Percentiles rank a stretch among this genome's conserved stretches.
Conservation (phyloP, 306 rosid genomes). For the Luffa aegyptiaca region DNA sequence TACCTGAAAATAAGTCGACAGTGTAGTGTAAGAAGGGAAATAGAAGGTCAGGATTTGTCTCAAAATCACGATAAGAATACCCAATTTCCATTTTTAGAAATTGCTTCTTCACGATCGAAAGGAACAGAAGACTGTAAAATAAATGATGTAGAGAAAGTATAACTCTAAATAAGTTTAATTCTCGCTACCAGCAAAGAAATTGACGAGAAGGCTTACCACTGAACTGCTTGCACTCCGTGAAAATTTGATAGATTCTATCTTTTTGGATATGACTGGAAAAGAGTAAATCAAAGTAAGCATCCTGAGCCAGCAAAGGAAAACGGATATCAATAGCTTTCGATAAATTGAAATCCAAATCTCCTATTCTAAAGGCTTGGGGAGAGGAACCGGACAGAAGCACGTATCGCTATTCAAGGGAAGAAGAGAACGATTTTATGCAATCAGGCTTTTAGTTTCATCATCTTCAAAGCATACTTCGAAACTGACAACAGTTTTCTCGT, state of each 20-base stretch:
- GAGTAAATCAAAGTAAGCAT: conserved; percentile 56
- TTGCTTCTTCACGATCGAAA: background rate
- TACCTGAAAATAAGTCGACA: conserved; percentile 31
- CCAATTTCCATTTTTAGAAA: background rate
- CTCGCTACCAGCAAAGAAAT: background rate
- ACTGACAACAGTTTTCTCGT: background rate
- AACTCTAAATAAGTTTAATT: background rate
- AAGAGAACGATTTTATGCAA: background rate
- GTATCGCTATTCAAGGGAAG: background rate
- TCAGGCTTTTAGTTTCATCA: background rate
- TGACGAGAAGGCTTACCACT: conserved; percentile 43
- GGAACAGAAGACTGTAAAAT: background rate
- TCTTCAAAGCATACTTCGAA: background rate
- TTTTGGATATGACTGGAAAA: conserved; percentile 30
- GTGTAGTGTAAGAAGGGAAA: background rate
- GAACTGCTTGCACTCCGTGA: conserved; percentile 23
- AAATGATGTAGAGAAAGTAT: background rate
- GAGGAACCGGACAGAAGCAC: background rate
- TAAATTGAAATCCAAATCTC: background rate
- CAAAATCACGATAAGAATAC: background rate
- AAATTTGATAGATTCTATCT: conserved; percentile 26
- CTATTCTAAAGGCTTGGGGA: background rate
- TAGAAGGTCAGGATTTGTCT: background rate
- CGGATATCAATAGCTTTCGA: background rate
- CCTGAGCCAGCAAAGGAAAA: conserved; percentile 13